These are phyloP conservation scores for Yamadazyma buinensis DNA, from an alignment of 1,139 yeast species.

Conservation along the genomic window DNA sequence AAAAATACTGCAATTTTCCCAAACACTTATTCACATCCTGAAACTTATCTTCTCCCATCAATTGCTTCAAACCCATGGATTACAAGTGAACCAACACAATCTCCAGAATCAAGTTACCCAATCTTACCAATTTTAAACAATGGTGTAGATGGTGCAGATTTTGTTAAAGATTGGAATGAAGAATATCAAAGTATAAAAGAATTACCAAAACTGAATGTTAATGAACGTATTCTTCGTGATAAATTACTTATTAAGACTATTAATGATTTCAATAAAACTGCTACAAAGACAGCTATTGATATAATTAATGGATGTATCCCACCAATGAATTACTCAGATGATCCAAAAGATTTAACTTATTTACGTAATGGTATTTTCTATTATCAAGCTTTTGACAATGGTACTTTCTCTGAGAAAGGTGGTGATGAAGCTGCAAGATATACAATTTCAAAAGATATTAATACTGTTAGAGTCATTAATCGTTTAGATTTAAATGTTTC, in stretches of 20 bases:
- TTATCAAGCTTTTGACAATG: slow-evolving; percentile 73
- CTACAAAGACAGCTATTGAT: slow-evolving; percentile 76
- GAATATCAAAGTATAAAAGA: slow-evolving; percentile 83
- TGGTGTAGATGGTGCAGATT: slow-evolving; percentile 58
- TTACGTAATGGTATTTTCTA: slow-evolving; percentile 83
- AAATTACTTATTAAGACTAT: slow-evolving; percentile 68
- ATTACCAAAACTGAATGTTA: slow-evolving; percentile 52
- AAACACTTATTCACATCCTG: slow-evolving; percentile 47
- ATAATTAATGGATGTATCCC: slow-evolving; percentile 69
- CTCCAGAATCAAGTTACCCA: slow-evolving; percentile 60
- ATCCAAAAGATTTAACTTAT: slow-evolving; percentile 58
- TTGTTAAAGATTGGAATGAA: slow-evolving; percentile 81
- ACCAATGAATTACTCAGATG: slow-evolving; percentile 79
- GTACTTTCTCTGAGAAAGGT: slow-evolving; percentile 62
- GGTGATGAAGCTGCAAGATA: slow-evolving; percentile 87
- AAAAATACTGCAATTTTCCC: slow-evolving; percentile 41
- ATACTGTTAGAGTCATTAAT: slow-evolving; percentile 66
- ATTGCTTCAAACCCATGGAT: slow-evolving; percentile 78
- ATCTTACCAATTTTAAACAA: slow-evolving; percentile 54
- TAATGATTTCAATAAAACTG: slow-evolving; percentile 72
- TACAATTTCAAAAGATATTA: slow-evolving; percentile 74
- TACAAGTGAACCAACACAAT: slow-evolving; percentile 27
- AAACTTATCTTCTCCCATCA: slow-evolving; percentile 58
- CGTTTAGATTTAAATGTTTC: slow-evolving; percentile 59
- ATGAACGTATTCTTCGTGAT: slow-evolving; percentile 74